Base-by-base conservation (phyloP, 2,329 filamentous ascomycete genomes). In the Aplosporella prunicola region DNA sequence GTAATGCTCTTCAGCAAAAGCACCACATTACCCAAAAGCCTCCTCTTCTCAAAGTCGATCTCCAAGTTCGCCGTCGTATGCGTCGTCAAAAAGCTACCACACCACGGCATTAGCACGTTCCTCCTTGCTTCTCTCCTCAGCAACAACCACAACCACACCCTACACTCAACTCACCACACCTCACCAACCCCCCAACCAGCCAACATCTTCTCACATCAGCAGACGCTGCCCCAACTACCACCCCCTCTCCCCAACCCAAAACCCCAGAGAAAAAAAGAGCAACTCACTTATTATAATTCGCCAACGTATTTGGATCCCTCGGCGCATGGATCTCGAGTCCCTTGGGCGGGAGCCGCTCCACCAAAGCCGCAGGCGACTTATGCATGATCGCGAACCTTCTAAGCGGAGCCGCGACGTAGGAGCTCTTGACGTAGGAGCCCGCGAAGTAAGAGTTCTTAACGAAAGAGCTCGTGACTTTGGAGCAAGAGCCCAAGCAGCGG, bases 281-380 rank as follows among this genome's bases (percentile, higher is more conserved):
- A 24, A 33, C 36, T 39, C 14, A 39, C 36, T 81, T 78, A 60
- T 84, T 78, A 63, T 95, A 95, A 67, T 96, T 96, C 56, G 84
- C 82, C 42, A 91, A 66, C 17, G 91, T 95, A 60, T 87, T 93
- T 36, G 87, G 87, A 63, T 96, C 89, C 53, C 84, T 76, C 34
- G 69, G 64, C 30, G 58, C 56, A 10, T 40, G 35, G 17, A 23
- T 28, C 20, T 11, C n/a, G 13, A 35, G 20, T 11, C 20, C 26
- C 15, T 26, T 20, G 15, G 35, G 16, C 5, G 35, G 10, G 11
- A 25, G 22, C 13, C 27, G 32, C 13, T 27, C 20, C 15, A 35
- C 38, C 38, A 40, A 35, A 5, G 38, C 31, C 5, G 31, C 31
- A 4, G 31, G 11, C 7, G 20, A 9, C 20, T 15, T 33, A 10